These are phyloP conservation scores for Pharnaceum exiguum DNA, from an alignment of 148 eudicot species.

Conservation along the genomic window DNA sequence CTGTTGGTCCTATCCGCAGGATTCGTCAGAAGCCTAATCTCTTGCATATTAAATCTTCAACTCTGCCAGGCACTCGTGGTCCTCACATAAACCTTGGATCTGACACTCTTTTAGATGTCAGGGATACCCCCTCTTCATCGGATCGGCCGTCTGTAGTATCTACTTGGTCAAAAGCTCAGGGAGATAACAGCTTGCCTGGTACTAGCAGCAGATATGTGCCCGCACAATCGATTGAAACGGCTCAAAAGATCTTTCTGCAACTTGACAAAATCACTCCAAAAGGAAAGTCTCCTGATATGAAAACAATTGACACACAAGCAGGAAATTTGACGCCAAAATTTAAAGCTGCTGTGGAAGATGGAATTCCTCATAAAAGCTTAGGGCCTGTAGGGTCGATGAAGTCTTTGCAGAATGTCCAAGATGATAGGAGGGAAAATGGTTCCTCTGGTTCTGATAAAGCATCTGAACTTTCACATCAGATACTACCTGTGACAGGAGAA, in stretches of 20 bases:
- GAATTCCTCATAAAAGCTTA: slow-evolving; percentile 43
- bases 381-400: slow-evolving; percentile 40
- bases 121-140: slow-evolving; percentile 20
- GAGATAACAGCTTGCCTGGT: slow-evolving; percentile 26
- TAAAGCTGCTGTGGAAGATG: slow-evolving; percentile 36
- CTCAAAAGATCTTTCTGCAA: slow-evolving; percentile 64
- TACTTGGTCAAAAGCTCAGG: slow-evolving; percentile 25
- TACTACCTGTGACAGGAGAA: slow-evolving; percentile 27
- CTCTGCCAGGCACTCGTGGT: slow-evolving; percentile 28
- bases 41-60: slow-evolving; percentile 36
- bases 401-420: slow-evolving; percentile 31
- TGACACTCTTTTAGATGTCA: slow-evolving; percentile 30
- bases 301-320: slow-evolving; percentile 15
- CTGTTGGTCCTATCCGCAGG: slow-evolving; percentile 82
- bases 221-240: slow-evolving; percentile 64
- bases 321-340: slow-evolving; percentile 35
- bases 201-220: slow-evolving; percentile 55
- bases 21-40: slow-evolving; percentile 87
- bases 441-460: slow-evolving; percentile 18
- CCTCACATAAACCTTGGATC: slow-evolving; percentile 26
- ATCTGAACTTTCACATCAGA: slow-evolving; percentile 21
- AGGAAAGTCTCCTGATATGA: slow-evolving; percentile 54
- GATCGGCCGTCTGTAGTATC: slow-evolving; percentile 14
- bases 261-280: slow-evolving; percentile 69
- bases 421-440: slow-evolving; percentile 25